Conservation (phyloP, 164 flowering plant species). For the grape (Vitis vinifera) region ASM3070453v1 NC_081810.1:20753501-20754000, state of each 20-base stretch:
- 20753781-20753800: slow-evolving; percentile 53
- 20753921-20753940: slow-evolving; percentile 70
- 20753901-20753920: slow-evolving; percentile 52
- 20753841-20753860: slow-evolving; percentile 29
- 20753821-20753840: slow-evolving; percentile 69
- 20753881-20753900: slow-evolving; percentile 76
- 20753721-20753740: slow-evolving; percentile 44
- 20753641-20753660: slow-evolving; percentile 81
- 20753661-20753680: slow-evolving; percentile 78
- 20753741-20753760: slow-evolving; percentile 69
- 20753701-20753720: slow-evolving; percentile 68
- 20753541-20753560: slow-evolving; percentile 54
- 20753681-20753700: slow-evolving; percentile 71
- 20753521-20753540: slow-evolving; percentile 63
- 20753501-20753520: slow-evolving; percentile 71
- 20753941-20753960: slow-evolving; percentile 73
- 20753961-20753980: slow-evolving; percentile 38
- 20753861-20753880: slow-evolving; percentile 51
- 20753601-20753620: slow-evolving; percentile 73
- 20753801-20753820: slow-evolving; percentile 91
- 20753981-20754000: slow-evolving; percentile 52
- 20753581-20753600: slow-evolving; percentile 75
- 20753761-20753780: slow-evolving; percentile 60
- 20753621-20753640: slow-evolving; percentile 72
- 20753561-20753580: slow-evolving; percentile 72